These are phyloP conservation scores for Talaromyces sp. DNA, from an alignment of 2,329 filamentous ascomycete genomes.

Conservation along the genomic window DNA sequence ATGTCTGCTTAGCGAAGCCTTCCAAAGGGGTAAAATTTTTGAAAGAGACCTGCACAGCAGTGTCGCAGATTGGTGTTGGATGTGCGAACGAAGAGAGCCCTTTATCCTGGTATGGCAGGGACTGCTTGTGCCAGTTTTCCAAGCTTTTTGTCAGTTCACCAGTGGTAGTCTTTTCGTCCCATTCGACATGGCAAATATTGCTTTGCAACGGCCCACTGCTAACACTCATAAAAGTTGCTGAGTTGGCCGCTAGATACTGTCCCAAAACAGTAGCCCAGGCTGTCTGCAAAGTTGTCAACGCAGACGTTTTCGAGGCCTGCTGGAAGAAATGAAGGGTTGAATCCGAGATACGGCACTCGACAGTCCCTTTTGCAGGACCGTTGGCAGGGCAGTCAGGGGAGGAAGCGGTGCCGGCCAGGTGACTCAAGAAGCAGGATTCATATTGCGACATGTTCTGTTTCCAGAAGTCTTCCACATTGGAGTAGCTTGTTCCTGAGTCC, in stretches of 20 bases:
- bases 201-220: background rate
- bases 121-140: background rate
- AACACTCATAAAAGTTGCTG: background rate
- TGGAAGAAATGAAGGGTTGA: background rate
- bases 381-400: background rate
- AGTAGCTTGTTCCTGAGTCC: too few species aligned
- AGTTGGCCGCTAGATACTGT: background rate
- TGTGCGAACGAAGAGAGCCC: background rate
- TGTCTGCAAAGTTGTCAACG: background rate
- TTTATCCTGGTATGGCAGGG: background rate
- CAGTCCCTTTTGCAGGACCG: background rate
- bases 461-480: background rate
- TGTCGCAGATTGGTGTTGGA: background rate
- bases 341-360: background rate
- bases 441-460: background rate
- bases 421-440: background rate
- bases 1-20: background rate
- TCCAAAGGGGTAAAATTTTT: too few species aligned
- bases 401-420: background rate
- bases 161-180: background rate
- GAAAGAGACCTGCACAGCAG: background rate
- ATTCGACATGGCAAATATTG: background rate
- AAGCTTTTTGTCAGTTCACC: background rate
- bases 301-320: background rate
- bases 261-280: background rate